Evolutionary conservation across 192 early-diverging fungal genomes (phyloP).

Genomic region (Spizellomyces punctatus): DNA sequence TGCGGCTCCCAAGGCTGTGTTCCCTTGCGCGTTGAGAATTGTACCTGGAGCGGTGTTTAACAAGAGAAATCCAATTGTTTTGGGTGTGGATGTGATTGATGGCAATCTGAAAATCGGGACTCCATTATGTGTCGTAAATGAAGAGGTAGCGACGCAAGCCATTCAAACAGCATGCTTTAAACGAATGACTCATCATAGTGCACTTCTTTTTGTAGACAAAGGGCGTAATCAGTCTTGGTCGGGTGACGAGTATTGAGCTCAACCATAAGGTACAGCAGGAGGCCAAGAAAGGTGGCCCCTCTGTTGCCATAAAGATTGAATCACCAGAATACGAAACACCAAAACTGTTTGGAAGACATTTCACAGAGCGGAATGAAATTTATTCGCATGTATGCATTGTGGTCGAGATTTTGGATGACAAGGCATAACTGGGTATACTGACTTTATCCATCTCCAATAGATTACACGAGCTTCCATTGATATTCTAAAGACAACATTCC

Average conservation of each 20-base stretch:
- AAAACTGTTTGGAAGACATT: slow-evolving; percentile 92
- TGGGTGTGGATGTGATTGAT: slow-evolving; percentile 95
- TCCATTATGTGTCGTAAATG: slow-evolving; percentile 84
- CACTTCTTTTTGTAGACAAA: slow-evolving; percentile 47
- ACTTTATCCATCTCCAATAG: slow-evolving; percentile 14
- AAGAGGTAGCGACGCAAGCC: slow-evolving; percentile 39
- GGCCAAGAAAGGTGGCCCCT: slow-evolving; percentile 80
- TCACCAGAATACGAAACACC: slow-evolving; percentile 78
- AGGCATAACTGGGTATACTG: not conserved
- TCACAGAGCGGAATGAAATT: slow-evolving; percentile 79
- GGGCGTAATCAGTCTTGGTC: slow-evolving; percentile 78
- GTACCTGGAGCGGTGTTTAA: slow-evolving; percentile 90
- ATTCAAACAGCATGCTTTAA: slow-evolving; percentile 3
- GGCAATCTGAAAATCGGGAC: slow-evolving; percentile 88
- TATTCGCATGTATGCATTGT: slow-evolving; percentile 56
- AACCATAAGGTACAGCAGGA: slow-evolving; percentile 85
- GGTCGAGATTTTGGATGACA: not conserved
- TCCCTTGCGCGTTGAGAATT: slow-evolving; percentile 92
- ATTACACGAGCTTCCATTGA: slow-evolving; percentile 92
- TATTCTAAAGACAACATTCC: slow-evolving; percentile 91
- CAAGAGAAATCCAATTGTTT: slow-evolving; percentile 90
- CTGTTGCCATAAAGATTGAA: slow-evolving; percentile 92
- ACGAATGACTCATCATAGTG: not conserved
- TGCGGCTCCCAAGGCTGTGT: slow-evolving; percentile 86
- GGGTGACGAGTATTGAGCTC: slow-evolving; percentile 88